Base-by-base conservation (phyloP, 202 grass and related monocot species). In the Bolboschoenoplectus hybrid region DNA sequence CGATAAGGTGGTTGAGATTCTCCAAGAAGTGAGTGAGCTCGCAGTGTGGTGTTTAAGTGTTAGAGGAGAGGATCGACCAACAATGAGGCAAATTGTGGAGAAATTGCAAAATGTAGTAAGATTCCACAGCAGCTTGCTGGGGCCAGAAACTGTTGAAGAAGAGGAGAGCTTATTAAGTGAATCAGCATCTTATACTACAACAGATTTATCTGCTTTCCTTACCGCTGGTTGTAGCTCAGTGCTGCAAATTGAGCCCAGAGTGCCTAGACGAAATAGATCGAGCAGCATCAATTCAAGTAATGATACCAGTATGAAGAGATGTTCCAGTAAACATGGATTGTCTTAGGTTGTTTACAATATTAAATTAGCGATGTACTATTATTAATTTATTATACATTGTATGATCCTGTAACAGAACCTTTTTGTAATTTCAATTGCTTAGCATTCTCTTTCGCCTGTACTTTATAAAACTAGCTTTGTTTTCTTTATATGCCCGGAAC, bases 21-120 rank as follows among this genome's bases (percentile, higher is more conserved):
- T 93, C 0, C 8, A 89, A 53, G 87, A 91, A 67, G 76, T 87
- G 44, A 80, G 85, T 9, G 62, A 85, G 36, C 53, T 91, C 9
- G 34, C 0, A 6, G 52, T 89, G 57, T 57, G 47, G n/a, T 91
- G 91, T 16, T 8, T 89, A 75, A 87, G 36, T 43, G 61, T 78
- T 32, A 90, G 41, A 84, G 82, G 83, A 86, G 72, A 90, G 26
- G 82, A 92, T 41, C 74, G 91, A 13, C 86, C 91, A 80, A 90
- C 78, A 17, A 92, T 90, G 88, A 90, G 84, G 47, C 88, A 90
- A 88, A 88, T 92, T 5, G 72, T 87, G 35, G 78, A 90, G 86
- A 61, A 41, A 58, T 10, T 92, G 56, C 83, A 84, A 9, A 86
- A 74, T 2, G 3, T 90, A 47, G 74, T 81, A 20, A 84, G 9